These are phyloP conservation scores for Staphylotrichum longicolle DNA, from an alignment of 495 filamentous ascomycete species.

Conservation along the genomic window DNA sequence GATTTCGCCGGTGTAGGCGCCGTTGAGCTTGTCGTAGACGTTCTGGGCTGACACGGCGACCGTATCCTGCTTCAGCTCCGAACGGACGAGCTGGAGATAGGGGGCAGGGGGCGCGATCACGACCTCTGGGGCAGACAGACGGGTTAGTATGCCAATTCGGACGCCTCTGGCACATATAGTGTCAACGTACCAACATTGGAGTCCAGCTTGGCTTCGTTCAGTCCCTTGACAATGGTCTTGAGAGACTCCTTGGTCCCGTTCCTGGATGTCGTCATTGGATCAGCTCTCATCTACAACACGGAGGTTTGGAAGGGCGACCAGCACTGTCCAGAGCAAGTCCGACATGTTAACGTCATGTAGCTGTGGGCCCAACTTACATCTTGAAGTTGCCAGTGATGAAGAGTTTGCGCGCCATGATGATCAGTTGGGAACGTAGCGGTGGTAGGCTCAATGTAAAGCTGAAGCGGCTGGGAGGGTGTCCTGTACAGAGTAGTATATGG, in stretches of 20 bases:
- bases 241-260: slow-evolving; percentile 87
- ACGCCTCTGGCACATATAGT: no score
- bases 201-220: slow-evolving; percentile 77
- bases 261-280: slow-evolving; percentile 48
- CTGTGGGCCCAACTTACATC: slow-evolving; percentile 58
- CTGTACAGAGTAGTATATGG: no score
- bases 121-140: slow-evolving; percentile 60
- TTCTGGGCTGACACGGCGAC: slow-evolving; percentile 91
- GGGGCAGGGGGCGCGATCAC: slow-evolving; percentile 88
- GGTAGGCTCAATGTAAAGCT: background rate
- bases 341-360: slow-evolving; percentile 7
- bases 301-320: slow-evolving; percentile 17
- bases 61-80: slow-evolving; percentile 55
- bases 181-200: slow-evolving; percentile 58
- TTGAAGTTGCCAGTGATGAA: slow-evolving; percentile 99
- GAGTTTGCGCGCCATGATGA: slow-evolving; percentile 89
- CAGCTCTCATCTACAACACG: slow-evolving; percentile 26
- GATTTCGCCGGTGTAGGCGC: slow-evolving; percentile 97
- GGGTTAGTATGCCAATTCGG: background rate
- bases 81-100: slow-evolving; percentile 82
- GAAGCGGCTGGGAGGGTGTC: background rate
- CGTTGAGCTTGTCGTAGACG: slow-evolving; percentile 93
- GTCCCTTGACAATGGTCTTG: slow-evolving; percentile 79
- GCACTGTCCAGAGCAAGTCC: no score
- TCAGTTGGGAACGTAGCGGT: slow-evolving; percentile 12